These are phyloP conservation scores for Chalciporus chontae DNA, from an alignment of 768 basidiomycete species.

Conservation along the genomic window DNA sequence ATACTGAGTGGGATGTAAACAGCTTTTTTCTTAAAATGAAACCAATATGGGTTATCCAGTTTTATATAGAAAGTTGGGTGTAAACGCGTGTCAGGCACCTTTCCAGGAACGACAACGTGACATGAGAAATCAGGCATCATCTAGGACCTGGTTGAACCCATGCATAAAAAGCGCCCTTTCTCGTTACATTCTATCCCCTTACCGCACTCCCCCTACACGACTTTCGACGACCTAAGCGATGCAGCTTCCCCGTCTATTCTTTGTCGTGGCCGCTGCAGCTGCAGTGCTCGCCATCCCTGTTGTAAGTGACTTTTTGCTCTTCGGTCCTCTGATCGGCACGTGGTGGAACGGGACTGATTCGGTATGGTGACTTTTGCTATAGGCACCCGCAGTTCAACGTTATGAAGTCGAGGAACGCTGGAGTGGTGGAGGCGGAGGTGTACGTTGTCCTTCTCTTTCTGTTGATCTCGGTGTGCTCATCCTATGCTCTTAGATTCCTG, in stretches of 20 bases:
- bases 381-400: background rate
- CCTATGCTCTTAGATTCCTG: background rate
- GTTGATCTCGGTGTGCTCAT: no score
- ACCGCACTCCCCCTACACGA: background rate
- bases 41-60: no score
- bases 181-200: background rate
- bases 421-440: no score
- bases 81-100: conserved; percentile 32
- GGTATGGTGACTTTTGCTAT: background rate
- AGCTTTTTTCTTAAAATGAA: no score
- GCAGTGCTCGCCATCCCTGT: background rate
- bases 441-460: no score
- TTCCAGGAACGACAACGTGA: conserved; percentile 13
- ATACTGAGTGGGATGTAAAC: no score
- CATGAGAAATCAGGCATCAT: background rate
- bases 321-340: background rate
- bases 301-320: background rate
- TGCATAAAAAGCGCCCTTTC: background rate
- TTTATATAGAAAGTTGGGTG: background rate
- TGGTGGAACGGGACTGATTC: background rate
- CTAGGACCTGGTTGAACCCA: no score
- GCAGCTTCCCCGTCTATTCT: background rate
- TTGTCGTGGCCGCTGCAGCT: background rate
- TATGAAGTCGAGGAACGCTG: background rate
- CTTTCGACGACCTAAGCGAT: background rate